Evolutionary conservation across 352 stramenopile genomes (phyloP).

Genomic region (Phytophthora europaea): DNA sequence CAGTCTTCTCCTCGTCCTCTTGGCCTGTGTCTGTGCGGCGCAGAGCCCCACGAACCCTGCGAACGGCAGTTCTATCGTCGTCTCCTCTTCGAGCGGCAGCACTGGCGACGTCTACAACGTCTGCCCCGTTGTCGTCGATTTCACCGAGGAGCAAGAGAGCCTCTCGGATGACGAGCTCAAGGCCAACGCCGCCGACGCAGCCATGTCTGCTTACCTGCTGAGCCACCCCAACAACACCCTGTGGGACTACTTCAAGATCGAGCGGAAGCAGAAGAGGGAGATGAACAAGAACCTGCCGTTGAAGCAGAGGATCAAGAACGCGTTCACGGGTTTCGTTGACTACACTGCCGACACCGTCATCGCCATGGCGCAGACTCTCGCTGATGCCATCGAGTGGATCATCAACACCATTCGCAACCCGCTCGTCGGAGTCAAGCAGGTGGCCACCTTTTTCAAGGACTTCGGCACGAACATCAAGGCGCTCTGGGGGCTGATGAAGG

Average conservation of each 20-base stretch:
- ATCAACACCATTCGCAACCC: constrained; percentile 26
- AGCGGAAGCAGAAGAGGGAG: constrained; percentile 21
- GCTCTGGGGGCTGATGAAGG: constrained; percentile 26
- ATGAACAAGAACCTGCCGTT: constrained; percentile 21
- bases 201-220: constrained; percentile 32
- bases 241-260: constrained; percentile 35
- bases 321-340: constrained; percentile 9
- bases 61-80: neutral
- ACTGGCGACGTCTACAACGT: constrained; percentile 34
- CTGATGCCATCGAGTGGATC: constrained; percentile 23
- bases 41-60: constrained; percentile 3
- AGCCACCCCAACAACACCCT: constrained; percentile 36
- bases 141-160: constrained; percentile 28
- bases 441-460: constrained; percentile 18
- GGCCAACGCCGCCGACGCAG: constrained; percentile 28
- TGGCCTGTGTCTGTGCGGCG: constrained; percentile 24
- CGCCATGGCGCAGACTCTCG: constrained; percentile 10
- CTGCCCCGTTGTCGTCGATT: constrained; percentile 31
- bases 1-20: constrained; percentile 20
- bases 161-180: constrained; percentile 30
- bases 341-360: constrained; percentile 20
- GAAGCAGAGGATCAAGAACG: constrained; percentile 13
- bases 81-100: constrained; percentile 5
- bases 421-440: constrained; percentile 16
- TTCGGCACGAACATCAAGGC: constrained; percentile 29